A percentile compares a stretch with the other conserved stretches of the same genome.
Conservation (phyloP, 805 yeast species). For the Nakazawaea peltata region DNA sequence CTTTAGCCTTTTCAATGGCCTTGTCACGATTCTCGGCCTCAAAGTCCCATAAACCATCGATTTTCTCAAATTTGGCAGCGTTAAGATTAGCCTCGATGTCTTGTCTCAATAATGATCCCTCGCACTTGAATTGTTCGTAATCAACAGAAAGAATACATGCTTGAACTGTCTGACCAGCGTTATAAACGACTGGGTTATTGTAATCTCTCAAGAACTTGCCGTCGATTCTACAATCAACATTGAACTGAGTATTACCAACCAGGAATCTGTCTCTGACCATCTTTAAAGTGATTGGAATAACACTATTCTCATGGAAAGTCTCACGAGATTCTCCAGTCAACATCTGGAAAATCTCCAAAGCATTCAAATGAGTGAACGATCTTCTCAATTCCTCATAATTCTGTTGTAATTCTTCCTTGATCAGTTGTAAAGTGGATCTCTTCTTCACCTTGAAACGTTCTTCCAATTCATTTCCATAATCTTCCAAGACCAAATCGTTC, state of each 20-base stretch:
- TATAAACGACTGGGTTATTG: slow-evolving; percentile 28
- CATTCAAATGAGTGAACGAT: slow-evolving; percentile 55
- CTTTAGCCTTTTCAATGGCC: slow-evolving; percentile 48
- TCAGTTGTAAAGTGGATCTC: slow-evolving; percentile 74
- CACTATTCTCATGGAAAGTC: slow-evolving; percentile 56
- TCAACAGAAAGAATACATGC: slow-evolving; percentile 69
- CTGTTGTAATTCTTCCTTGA: slow-evolving; percentile 77
- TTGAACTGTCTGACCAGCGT: slow-evolving; percentile 76
- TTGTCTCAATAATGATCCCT: slow-evolving; percentile 58
- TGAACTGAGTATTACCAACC: slow-evolving; percentile 43
- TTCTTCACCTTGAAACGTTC: slow-evolving; percentile 62
- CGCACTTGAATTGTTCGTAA: slow-evolving; percentile 68
- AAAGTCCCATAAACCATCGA: slow-evolving; percentile 71
- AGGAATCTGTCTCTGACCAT: slow-evolving; percentile 43
- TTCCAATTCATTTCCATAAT: slow-evolving; percentile 86
- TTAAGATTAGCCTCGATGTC: slow-evolving; percentile 48
- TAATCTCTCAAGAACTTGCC: slow-evolving; percentile 32
- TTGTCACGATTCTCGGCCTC: slow-evolving; percentile 64
- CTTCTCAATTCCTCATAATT: slow-evolving; percentile 84
- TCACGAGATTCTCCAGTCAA: slow-evolving; percentile 81
- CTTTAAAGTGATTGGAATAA: slow-evolving; percentile 68
- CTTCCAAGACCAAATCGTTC: slow-evolving; percentile 82
- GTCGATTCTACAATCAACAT: slow-evolving; percentile 48
- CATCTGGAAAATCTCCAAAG: slow-evolving; percentile 74
- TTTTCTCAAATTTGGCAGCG: slow-evolving; percentile 38